A percentile compares a stretch with the other conserved stretches of the same genome.
These are phyloP conservation scores for Lactarius akahatsu DNA, from an alignment of 768 basidiomycete genomes.

Conservation along the genomic window DNA sequence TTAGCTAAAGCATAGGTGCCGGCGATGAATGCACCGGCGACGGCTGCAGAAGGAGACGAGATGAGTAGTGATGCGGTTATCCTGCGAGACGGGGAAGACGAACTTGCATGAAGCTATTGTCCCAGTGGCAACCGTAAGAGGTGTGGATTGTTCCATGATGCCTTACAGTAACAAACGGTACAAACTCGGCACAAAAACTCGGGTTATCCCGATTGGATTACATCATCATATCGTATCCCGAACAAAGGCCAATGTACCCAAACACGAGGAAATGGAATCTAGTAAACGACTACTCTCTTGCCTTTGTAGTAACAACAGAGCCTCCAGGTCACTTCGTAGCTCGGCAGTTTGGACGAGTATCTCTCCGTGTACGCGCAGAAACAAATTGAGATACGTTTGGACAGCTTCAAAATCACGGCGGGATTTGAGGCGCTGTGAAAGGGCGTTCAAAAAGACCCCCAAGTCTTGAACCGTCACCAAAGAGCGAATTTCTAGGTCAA, in stretches of 20 bases:
- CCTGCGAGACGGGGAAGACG: conserved; percentile 44
- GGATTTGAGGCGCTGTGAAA: conserved; percentile 68
- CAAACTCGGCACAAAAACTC: background rate
- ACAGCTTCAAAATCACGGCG: conserved; percentile 95
- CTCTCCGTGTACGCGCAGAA: conserved; percentile 84
- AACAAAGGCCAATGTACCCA: conserved; percentile 77
- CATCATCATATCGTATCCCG: conserved; percentile 54
- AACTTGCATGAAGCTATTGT: conserved; percentile 77
- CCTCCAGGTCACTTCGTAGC: conserved; percentile 54
- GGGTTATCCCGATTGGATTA: conserved; percentile 14
- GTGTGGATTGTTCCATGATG: conserved; percentile 36
- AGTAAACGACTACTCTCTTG: conserved; percentile 77
- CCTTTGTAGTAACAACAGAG: conserved; percentile 62
- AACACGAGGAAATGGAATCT: conserved; percentile 68
- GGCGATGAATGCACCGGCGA: conserved; percentile 48
- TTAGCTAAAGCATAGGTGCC: conserved; percentile 48
- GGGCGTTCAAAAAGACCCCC: conserved; percentile 66
- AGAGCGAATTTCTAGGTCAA: conserved; percentile 88
- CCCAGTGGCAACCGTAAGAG: conserved; percentile 52
- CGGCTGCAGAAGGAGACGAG: conserved; percentile 44
- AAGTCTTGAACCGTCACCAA: conserved; percentile 65
- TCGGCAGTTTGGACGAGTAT: conserved; percentile 70
- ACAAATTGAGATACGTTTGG: conserved; percentile 82
- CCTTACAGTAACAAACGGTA: too few species aligned
- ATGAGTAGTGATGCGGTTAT: conserved; percentile 33